Base-by-base conservation (phyloP, 768 basidiomycete species). In the Lactifluus volemus region DNA sequence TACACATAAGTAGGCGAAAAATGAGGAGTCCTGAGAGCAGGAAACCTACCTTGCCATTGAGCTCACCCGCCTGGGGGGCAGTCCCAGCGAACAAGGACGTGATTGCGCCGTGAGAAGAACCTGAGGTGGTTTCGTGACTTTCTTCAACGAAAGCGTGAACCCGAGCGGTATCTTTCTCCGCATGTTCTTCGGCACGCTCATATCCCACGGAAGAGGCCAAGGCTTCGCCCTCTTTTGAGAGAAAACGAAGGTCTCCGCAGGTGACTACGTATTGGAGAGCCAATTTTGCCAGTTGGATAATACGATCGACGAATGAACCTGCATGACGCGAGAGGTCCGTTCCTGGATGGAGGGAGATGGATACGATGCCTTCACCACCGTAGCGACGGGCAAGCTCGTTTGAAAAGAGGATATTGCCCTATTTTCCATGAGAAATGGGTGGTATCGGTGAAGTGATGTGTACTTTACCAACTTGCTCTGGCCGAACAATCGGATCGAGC, bases 341-440 rank as follows among this genome's bases (percentile, higher is more conserved):
- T 44, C 61, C 63, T n/a, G 55, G 25, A 17, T 56, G 36, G 19
- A 64, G 36, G n/a, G 55, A 48, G 38, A 41, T 68, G 3, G 70
- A 66, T 3, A 70, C 65, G 47, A 73, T 63, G 48, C 50, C 50
- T 5, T 68, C 63, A 49, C 62, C 64, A 4, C 63, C 69, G 49
- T 69, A 67, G 36, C 68, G 65, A 15, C 67, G 51, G 1, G 67
- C 70, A 42, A 73, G 63, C 52, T 70, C 70, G 30, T 65, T 65
- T 3, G 70, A 61, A 41, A 69, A 58, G 30, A 73, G 45, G 11
- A 73, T 63, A 49, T 68, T 71, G 0, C 63, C 63, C 65, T 66
- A 19, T 21, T 10, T 14, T 14, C 5, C 6, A 48, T 41, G 2
- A 50, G 50, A 12, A n/a, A 10, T 8, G 11, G 4, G 17, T 34